Evolutionary conservation across 257 asterid genomes (phyloP).

Genomic region (Plantago major): DNA sequence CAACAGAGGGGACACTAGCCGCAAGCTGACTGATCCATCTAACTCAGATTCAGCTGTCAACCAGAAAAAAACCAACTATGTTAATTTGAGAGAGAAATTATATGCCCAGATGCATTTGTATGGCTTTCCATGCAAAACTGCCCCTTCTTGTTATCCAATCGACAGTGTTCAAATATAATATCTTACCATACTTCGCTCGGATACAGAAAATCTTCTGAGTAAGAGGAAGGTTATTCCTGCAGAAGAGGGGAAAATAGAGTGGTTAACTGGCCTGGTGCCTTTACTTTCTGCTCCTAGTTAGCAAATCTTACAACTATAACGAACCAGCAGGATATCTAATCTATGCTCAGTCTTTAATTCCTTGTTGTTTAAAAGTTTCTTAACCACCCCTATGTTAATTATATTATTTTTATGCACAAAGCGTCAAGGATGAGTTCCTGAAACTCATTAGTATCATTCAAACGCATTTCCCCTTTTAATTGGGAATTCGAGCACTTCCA

Average conservation of each 20-base stretch:
- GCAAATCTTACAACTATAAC: not conserved
- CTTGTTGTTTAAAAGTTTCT: too few relatives aligned
- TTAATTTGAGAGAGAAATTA: conserved; percentile 20
- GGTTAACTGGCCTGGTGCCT: not conserved
- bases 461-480: too few relatives aligned
- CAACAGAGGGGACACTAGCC: conserved; percentile 65
- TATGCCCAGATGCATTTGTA: conserved; percentile 15
- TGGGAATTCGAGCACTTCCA: too few relatives aligned
- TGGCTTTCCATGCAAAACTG: conserved; percentile 11
- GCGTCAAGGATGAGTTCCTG: too few relatives aligned
- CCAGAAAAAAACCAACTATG: conserved; percentile 23
- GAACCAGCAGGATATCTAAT: too few relatives aligned
- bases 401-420: too few relatives aligned
- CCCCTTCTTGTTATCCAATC: conserved; percentile 9
- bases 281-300: not conserved
- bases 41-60: conserved; percentile 58
- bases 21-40: conserved; percentile 64
- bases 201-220: conserved; percentile 52
- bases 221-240: conserved; percentile 37
- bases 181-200: conserved; percentile 57
- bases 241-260: not conserved
- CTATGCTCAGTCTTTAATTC: too few relatives aligned
- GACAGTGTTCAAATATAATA: conserved; percentile 13
- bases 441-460: too few relatives aligned
- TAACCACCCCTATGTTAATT: too few relatives aligned